Base-by-base conservation (phyloP, 2,329 filamentous ascomycete genomes). In the Fusarium robinianum region DNA sequence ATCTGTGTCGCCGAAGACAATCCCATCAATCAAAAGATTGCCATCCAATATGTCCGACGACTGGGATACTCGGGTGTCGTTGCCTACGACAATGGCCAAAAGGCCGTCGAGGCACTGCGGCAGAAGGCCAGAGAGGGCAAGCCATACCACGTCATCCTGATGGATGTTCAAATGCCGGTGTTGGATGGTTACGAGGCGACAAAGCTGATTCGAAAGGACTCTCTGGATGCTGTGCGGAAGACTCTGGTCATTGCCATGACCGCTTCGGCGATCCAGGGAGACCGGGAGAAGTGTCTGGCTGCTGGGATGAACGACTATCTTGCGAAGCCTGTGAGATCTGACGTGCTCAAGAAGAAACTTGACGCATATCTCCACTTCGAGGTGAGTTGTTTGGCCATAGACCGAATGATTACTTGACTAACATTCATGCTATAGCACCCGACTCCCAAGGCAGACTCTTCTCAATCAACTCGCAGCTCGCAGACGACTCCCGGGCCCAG, bases 271-370 rank as follows among this genome's bases (percentile, higher is more conserved):
- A 97, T 97, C 49, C 88, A 94, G 64, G 92, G 92, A 12, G 92
- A 97, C 64, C 79, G 91, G 33, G 92, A 97, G 66, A 96, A 95
- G 70, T 96, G 92, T 58, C 73, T 96, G n/a, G 89, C 90, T 35
- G 89, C 90, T 2, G 92, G 92, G 30, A 97, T 97, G 92, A 96
- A 96, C 67, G 94, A 96, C 62, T 97, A 96, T 61, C 80, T 96
- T 1, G 90, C 92, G 11, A 97, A 97, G 66, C 92, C 92, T 1
- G 92, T 97, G n/a, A 81, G 90, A 49, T 89, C 88, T 4, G 87
- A 91, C 32, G 84, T 95, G 26, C 74, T 97, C 40, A 94, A 89
- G 69, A 84, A 84, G 62, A 92, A 96, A 72, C 72, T 97, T 46
- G 78, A 81, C 29, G 73, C 74, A 3, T 83, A 83, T 55, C 71